Conservation (phyloP, 1,139 yeast genomes). For the Geotrichum candidum region DNA sequence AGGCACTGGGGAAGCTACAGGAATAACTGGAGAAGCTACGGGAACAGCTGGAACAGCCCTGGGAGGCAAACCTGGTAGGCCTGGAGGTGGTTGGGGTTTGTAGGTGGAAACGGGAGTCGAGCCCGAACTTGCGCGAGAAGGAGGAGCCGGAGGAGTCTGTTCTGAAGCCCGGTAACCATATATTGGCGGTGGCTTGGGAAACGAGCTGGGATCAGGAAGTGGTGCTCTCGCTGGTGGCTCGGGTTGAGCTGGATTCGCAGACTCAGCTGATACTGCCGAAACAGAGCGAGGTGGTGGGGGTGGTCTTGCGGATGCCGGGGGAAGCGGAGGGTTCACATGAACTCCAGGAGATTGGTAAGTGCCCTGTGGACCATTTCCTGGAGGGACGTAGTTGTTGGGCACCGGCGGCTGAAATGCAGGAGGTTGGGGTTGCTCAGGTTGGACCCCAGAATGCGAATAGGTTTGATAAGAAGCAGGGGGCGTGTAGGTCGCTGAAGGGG, state of each 20-base stretch:
- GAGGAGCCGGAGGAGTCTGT: background rate
- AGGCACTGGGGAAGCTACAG: background rate
- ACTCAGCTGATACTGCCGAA: background rate
- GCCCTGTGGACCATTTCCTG: conserved; percentile 4
- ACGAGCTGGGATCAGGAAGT: conserved; percentile 16
- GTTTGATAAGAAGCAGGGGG: conserved; percentile 2
- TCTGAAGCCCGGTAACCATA: background rate
- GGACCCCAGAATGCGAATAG: conserved; percentile 31
- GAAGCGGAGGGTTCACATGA: background rate
- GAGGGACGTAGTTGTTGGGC: conserved; percentile 5
- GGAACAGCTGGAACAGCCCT: background rate
- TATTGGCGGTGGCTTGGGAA: conserved; percentile 15
- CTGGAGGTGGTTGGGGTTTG: conserved; percentile 5
- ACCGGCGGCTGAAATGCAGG: conserved; percentile 23
- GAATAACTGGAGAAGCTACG: background rate
- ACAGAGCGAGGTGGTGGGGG: background rate
- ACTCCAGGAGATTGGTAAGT: background rate
- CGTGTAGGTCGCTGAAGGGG: background rate
- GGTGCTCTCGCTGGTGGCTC: conserved; percentile 11
- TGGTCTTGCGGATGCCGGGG: background rate
- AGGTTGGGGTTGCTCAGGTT: conserved; percentile 41
- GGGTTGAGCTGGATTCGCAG: background rate
- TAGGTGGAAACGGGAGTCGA: background rate
- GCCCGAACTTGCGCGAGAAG: background rate
- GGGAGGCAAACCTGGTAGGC: conserved; percentile 3